These are phyloP conservation scores for Ceratobasidium sp. DNA, from an alignment of 1,284 basidiomycete genomes.

Conservation along the genomic window DNA sequence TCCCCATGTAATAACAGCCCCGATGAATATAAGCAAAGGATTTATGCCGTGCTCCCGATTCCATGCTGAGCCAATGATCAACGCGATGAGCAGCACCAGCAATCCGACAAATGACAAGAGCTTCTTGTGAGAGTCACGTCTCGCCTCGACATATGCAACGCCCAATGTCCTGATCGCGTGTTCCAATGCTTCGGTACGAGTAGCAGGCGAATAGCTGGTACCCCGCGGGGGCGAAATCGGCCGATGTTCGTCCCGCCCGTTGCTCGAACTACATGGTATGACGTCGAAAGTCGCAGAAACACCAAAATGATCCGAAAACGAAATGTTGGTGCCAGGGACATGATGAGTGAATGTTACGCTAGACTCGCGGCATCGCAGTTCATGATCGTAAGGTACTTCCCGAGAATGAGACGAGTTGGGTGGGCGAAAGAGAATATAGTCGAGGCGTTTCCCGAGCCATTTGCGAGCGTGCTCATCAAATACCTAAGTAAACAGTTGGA, in stretches of 20 bases:
- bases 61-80: conserved; percentile 62
- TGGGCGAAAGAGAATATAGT: conserved; percentile 91
- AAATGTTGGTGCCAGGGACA: conserved; percentile 77
- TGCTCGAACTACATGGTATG: conserved; percentile 46
- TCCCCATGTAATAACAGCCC: conserved; percentile 74
- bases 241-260: conserved; percentile 43
- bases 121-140: conserved; percentile 65
- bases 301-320: conserved; percentile 97
- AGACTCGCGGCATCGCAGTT: conserved; percentile 61
- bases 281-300: conserved; percentile 80
- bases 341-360: conserved; percentile 77
- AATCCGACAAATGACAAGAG: conserved; percentile 66
- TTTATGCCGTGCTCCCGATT: conserved; percentile 55
- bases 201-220: conserved; percentile 50
- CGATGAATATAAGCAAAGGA: conserved; percentile 66
- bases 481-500: conserved; percentile 13
- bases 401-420: conserved; percentile 55
- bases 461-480: conserved; percentile 63
- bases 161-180: conserved; percentile 56
- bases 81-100: conserved; percentile 64
- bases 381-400: conserved; percentile 52
- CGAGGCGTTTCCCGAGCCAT: conserved; percentile 89
- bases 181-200: conserved; percentile 43
- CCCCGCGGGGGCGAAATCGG: conserved; percentile 46
- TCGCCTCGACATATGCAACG: conserved; percentile 69